Evolutionary conservation across 441 rosid species (phyloP), one percentile per base, ranked within the genome.

Genomic region (Sinapis alba): DNA sequence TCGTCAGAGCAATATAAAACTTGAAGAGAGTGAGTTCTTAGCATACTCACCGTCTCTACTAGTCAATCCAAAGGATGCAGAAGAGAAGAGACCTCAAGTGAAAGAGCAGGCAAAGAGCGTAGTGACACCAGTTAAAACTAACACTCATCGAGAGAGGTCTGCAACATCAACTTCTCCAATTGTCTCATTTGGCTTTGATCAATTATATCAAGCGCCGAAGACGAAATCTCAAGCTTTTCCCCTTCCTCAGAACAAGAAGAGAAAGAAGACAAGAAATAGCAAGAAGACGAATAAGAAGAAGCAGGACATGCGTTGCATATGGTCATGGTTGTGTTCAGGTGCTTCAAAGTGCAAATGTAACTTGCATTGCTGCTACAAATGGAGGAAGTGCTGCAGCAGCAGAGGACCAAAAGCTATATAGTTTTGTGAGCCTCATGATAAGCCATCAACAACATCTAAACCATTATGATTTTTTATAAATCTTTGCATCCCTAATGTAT

Each of bases 11-110:
- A 47, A 56, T 7, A 6, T 63, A 3, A 76, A 63, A 70, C 59
- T 69, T 24, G 79, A 75, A 66, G 83, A 84, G 5, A 75, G 71
- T 8, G 92, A 89, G 66, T 68, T 69, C 41, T 56, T 78, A 30
- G 11, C 65, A 8, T 65, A 74, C 41, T 78, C 79, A 36, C 81
- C 88, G 11, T 58, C 38, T 32, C 65, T 76, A 63, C 34, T 72
- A 2, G 12, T n/a, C n/a, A n/a, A n/a, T n/a, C n/a, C n/a, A n/a
- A n/a, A 34, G 47, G 81, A 65, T 69, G 43, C 63, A n/a, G 62
- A 68, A 58, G 56, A 27, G 65, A 62, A 47, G n/a, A 65, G 24
- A 38, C 32, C 20, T 6, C 59, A 73, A 69, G 30, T 56, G 20
- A 77, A 78, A 47, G 81, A 79, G 62, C 80, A 79, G 59, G 30